phyloP scores from a whole-genome alignment of 805 yeast species.

The Candida railenensis region DNA sequence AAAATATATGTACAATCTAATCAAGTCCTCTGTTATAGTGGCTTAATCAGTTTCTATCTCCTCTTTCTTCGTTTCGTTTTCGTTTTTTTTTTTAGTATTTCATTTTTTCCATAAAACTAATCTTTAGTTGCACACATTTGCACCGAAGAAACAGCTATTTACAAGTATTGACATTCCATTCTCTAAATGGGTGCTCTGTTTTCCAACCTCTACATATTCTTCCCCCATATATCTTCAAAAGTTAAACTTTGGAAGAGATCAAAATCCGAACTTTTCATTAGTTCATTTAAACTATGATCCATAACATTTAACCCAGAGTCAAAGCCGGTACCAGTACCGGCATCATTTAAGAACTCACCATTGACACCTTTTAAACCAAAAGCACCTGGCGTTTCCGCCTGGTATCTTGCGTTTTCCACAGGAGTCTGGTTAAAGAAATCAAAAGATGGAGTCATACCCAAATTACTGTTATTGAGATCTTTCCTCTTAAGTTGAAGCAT shows the following conservation, averaged over 20 bases:
- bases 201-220: background rate
- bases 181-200: background rate
- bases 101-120: too few relatives aligned
- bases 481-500: slow-evolving; percentile 10
- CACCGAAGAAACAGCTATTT: background rate
- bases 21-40: background rate
- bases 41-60: background rate
- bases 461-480: background rate
- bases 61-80: too few relatives aligned
- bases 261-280: background rate
- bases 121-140: too few relatives aligned
- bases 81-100: background rate
- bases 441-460: background rate
- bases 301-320: background rate
- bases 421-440: background rate
- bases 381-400: background rate
- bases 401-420: background rate
- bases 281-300: background rate
- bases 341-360: background rate
- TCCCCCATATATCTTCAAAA: background rate
- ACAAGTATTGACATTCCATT: background rate
- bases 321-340: background rate
- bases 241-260: background rate
- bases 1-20: background rate
- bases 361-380: background rate